phyloP scores from a whole-genome alignment of 768 basidiomycete species.

The Sarcodon aspratus region DNA sequence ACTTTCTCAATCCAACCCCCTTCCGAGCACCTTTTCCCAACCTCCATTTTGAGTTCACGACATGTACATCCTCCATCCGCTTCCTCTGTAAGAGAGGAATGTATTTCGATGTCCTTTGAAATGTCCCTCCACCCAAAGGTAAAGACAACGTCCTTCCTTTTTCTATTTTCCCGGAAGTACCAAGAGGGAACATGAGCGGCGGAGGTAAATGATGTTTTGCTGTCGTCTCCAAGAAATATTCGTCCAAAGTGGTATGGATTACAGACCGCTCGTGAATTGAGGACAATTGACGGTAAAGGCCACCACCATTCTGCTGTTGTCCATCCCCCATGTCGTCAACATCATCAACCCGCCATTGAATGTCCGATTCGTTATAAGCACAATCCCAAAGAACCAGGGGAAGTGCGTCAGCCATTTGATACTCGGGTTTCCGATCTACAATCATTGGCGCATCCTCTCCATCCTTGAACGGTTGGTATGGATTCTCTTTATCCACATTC shows the following conservation, averaged over 20 bases:
- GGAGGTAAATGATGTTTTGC: constrained; percentile 36
- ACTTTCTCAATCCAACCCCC: constrained; percentile 6
- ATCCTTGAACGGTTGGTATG: constrained; percentile 21
- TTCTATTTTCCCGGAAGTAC: constrained; percentile 4
- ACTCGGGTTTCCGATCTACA: constrained; percentile 71
- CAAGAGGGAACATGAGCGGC: constrained; percentile 24
- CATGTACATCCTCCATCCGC: constrained; percentile 59
- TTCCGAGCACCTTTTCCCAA: constrained; percentile 47
- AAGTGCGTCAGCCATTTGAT: constrained; percentile 88
- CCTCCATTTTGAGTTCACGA: constrained; percentile 72
- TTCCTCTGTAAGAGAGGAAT: constrained; percentile 54
- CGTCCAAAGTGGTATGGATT: constrained; percentile 51
- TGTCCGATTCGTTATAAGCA: constrained; percentile 50
- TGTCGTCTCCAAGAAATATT: constrained; percentile 53
- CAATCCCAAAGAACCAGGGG: constrained; percentile 92
- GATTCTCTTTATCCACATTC: constrained; percentile 45
- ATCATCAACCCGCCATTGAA: constrained; percentile 62
- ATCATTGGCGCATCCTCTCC: constrained; percentile 28
- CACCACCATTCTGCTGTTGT: constrained; percentile 10
- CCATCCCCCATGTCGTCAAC: constrained; percentile 21
- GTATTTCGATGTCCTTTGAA: constrained; percentile 51
- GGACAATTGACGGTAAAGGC: constrained; percentile 40
- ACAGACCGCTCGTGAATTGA: constrained; percentile 47
- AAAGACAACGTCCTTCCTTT: constrained; percentile 27
- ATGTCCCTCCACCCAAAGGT: constrained; percentile 66